Evolutionary conservation across 2,329 filamentous ascomycete genomes (phyloP).

Genomic region (Cercospora sp.): DNA sequence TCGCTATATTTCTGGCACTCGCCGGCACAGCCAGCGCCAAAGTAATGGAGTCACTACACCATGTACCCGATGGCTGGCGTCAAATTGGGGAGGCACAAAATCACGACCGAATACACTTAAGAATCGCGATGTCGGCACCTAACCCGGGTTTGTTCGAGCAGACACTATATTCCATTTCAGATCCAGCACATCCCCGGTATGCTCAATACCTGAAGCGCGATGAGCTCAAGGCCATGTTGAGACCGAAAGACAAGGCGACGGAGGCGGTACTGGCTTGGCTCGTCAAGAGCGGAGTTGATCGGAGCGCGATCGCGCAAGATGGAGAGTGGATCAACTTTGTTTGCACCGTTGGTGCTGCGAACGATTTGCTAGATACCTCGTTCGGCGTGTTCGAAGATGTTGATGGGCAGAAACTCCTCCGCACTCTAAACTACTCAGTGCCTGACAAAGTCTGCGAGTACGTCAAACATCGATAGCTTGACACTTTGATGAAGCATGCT

Average conservation of each 20-base stretch:
- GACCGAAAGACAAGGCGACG: slow-evolving; percentile 52
- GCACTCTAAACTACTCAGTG: slow-evolving; percentile 62
- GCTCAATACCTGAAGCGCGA: slow-evolving; percentile 63
- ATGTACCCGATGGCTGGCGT: slow-evolving; percentile 27
- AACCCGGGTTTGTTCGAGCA: slow-evolving; percentile 52
- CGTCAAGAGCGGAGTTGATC: slow-evolving; percentile 50
- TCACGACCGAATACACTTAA: slow-evolving; percentile 21
- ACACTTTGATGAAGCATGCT: neutral
- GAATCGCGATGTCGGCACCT: slow-evolving; percentile 28
- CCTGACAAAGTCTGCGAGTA: slow-evolving; percentile 56
- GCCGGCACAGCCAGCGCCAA: slow-evolving; percentile 20
- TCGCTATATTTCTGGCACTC: slow-evolving; percentile 7
- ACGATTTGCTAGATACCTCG: slow-evolving; percentile 57
- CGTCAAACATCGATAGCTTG: neutral
- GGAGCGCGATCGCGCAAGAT: slow-evolving; percentile 48
- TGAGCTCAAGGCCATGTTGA: slow-evolving; percentile 57
- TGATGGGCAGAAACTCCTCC: slow-evolving; percentile 50
- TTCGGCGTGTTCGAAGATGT: slow-evolving; percentile 55
- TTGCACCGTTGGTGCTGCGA: slow-evolving; percentile 47
- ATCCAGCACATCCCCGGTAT: slow-evolving; percentile 59
- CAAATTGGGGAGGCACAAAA: slow-evolving; percentile 23
- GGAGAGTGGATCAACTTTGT: slow-evolving; percentile 63
- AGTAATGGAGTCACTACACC: slow-evolving; percentile 25
- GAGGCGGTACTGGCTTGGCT: slow-evolving; percentile 59
- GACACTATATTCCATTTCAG: slow-evolving; percentile 61